These are phyloP conservation scores for Starmerella khaoyaiensis DNA, from an alignment of 805 yeast species.

Conservation along the genomic window DNA sequence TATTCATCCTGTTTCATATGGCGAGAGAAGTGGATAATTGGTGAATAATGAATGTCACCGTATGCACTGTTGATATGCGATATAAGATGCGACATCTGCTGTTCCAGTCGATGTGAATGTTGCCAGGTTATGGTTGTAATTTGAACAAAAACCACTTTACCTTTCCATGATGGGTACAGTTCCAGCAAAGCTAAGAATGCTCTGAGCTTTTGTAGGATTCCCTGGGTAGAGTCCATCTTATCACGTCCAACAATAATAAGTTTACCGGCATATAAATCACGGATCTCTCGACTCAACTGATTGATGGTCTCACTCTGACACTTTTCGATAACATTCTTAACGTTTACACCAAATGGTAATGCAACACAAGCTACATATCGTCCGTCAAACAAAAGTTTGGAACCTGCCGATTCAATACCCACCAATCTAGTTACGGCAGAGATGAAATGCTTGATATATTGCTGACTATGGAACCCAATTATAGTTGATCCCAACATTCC, in stretches of 20 bases:
- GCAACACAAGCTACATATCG: conserved; percentile 59
- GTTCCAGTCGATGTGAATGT: conserved; percentile 52
- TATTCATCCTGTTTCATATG: conserved; percentile 80
- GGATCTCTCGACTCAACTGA: conserved; percentile 51
- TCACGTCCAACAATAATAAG: conserved; percentile 90
- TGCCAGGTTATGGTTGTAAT: conserved; percentile 71
- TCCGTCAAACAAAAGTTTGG: conserved; percentile 57
- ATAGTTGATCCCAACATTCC: conserved; percentile 86
- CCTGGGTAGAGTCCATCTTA: conserved; percentile 79
- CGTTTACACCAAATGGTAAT: conserved; percentile 83
- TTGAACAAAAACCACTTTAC: conserved; percentile 76
- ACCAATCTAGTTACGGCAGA: conserved; percentile 79
- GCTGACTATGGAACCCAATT: conserved; percentile 72
- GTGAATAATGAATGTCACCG: conserved; percentile 71
- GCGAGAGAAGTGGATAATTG: conserved; percentile 87
- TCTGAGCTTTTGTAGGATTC: conserved; percentile 82
- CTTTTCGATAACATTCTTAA: conserved; percentile 50
- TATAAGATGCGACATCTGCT: conserved; percentile 70
- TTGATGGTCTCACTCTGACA: conserved; percentile 33
- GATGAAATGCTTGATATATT: conserved; percentile 81
- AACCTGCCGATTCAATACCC: conserved; percentile 50
- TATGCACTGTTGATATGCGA: conserved; percentile 70
- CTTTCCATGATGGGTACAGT: conserved; percentile 87
- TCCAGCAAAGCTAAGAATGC: conserved; percentile 81
- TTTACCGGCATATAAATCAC: conserved; percentile 31